A percentile compares a stretch with the other conserved stretches of the same genome.
Conservation (phyloP, 208 protist species). For the Leishmania major region DNA sequence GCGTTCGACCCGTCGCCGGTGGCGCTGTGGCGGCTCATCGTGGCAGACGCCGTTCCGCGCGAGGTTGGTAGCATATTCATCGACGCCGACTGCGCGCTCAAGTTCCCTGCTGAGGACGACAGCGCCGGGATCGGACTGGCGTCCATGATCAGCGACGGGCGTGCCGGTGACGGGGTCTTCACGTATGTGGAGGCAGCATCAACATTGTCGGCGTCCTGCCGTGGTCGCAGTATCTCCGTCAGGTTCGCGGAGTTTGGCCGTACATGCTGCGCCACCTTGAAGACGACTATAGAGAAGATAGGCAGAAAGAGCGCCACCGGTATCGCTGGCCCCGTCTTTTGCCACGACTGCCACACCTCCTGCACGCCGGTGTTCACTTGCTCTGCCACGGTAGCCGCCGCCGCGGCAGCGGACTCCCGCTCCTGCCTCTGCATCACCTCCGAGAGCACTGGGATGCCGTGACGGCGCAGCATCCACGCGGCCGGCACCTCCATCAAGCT, state of each 20-base stretch:
- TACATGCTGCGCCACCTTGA: constrained; percentile 39
- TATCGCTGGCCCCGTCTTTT: constrained; percentile 57
- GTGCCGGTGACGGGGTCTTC: constrained; percentile 18
- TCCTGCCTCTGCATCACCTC: constrained; percentile 51
- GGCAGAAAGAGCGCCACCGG: constrained; percentile 73
- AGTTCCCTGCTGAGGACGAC: constrained; percentile 14
- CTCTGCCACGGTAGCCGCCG: constrained; percentile 9
- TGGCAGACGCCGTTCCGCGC: neutral
- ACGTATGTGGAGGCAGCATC: constrained; percentile 13
- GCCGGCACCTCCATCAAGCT: constrained; percentile 59
- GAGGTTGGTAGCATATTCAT: constrained; percentile 20
- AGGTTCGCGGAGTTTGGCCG: constrained; percentile 15
- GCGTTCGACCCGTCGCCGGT: neutral
- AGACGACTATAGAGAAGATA: constrained; percentile 57
- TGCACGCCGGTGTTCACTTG: constrained; percentile 25
- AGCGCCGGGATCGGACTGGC: constrained; percentile 18
- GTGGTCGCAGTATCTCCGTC: constrained; percentile 25
- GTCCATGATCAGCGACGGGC: constrained; percentile 16
- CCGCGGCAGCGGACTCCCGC: constrained; percentile 16
- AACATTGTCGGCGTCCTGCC: constrained; percentile 16
- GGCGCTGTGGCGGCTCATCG: neutral
- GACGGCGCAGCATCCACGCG: constrained; percentile 37
- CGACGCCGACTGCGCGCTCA: constrained; percentile 11
- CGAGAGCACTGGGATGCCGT: constrained; percentile 65
- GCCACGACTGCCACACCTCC: constrained; percentile 38